Percentiles rank a stretch among this genome's conserved stretches.
Conservation (phyloP, 306 rosid species). For the Castanea mollissima region DNA sequence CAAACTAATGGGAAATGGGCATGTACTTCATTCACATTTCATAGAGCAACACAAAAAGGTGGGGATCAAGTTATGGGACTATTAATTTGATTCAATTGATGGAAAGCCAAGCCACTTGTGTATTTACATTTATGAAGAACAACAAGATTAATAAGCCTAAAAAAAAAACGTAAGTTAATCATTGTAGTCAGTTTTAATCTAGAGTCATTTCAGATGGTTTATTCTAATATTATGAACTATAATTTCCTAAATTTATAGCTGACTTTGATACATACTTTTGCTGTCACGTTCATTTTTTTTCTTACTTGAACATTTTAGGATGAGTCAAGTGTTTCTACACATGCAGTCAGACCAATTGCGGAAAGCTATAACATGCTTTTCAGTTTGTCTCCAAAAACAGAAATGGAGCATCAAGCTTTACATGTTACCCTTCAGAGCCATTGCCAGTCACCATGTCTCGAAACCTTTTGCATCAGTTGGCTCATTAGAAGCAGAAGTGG, state of each 20-base stretch:
- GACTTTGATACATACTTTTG: neutral
- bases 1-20: too few relatives aligned
- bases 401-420: conserved; percentile 38
- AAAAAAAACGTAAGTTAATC: too few relatives aligned
- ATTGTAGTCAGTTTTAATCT: neutral
- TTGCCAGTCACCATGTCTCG: conserved; percentile 24
- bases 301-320: conserved; percentile 35
- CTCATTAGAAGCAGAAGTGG: conserved; percentile 32
- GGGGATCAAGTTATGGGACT: too few relatives aligned
- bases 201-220: conserved; percentile 7
- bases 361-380: conserved; percentile 35
- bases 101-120: too few relatives aligned
- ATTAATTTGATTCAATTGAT: too few relatives aligned
- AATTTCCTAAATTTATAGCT: neutral
- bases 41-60: too few relatives aligned
- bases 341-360: conserved; percentile 29
- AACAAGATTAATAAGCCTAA: neutral
- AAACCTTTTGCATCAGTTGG: conserved; percentile 40
- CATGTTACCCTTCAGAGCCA: conserved; percentile 31
- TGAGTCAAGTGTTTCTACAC: conserved; percentile 33
- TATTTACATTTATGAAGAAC: too few relatives aligned
- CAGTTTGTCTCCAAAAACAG: conserved; percentile 35
- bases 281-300: neutral
- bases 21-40: too few relatives aligned
- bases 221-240: conserved; percentile 9